phyloP scores from a whole-genome alignment of 768 basidiomycete species.

The Boletellus ananas region DNA sequence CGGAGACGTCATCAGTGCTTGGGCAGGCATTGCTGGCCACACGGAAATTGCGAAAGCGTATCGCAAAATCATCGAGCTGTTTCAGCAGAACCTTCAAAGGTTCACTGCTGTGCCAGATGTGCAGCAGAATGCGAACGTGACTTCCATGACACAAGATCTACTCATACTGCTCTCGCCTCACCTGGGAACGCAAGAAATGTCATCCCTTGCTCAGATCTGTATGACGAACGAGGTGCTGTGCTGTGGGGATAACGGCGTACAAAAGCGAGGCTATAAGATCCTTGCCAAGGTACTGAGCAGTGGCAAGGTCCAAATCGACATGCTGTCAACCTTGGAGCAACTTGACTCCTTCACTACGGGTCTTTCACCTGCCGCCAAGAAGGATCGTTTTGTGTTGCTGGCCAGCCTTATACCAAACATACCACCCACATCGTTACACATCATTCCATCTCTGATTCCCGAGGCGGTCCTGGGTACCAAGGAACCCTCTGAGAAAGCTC shows the following conservation, averaged over 20 bases:
- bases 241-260: slow-evolving; percentile 80
- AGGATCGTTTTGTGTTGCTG: slow-evolving; percentile 85
- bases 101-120: slow-evolving; percentile 32
- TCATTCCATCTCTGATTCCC: slow-evolving; percentile 86
- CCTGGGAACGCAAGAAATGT: slow-evolving; percentile 58
- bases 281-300: slow-evolving; percentile 70
- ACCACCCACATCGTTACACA: slow-evolving; percentile 67
- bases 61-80: slow-evolving; percentile 67
- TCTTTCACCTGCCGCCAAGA: slow-evolving; percentile 81
- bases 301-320: slow-evolving; percentile 51
- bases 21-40: slow-evolving; percentile 76
- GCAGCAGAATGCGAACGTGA: slow-evolving; percentile 39
- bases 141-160: slow-evolving; percentile 75
- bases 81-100: slow-evolving; percentile 58
- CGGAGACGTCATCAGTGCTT: slow-evolving; percentile 84
- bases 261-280: slow-evolving; percentile 94
- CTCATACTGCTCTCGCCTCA: slow-evolving; percentile 79
- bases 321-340: slow-evolving; percentile 56
- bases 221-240: slow-evolving; percentile 66
- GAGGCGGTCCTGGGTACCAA: slow-evolving; percentile 96
- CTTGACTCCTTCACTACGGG: slow-evolving; percentile 64
- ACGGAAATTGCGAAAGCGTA: slow-evolving; percentile 82
- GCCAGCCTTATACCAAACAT: slow-evolving; percentile 63
- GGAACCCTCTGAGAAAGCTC: slow-evolving; percentile 91
- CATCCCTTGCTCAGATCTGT: slow-evolving; percentile 64